These are phyloP conservation scores for Globisporangium cederbergense DNA, from an alignment of 352 stramenopile species.

Conservation along the genomic window DNA sequence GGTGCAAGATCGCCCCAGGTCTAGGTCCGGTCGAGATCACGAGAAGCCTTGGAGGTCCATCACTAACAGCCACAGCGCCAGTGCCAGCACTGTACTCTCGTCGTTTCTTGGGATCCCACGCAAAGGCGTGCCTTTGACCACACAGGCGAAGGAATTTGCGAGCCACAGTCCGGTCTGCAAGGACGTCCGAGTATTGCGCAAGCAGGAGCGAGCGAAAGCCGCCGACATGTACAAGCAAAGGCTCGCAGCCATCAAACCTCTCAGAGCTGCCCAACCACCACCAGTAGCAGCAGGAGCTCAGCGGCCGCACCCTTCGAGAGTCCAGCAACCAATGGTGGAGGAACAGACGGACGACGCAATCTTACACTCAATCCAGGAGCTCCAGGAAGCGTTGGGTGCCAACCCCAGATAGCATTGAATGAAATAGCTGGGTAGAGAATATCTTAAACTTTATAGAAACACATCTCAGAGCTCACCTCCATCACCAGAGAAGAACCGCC, in stretches of 20 bases:
- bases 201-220: constrained; percentile 40
- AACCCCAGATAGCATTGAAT: not conserved
- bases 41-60: not conserved
- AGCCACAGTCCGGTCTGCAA: constrained; percentile 32
- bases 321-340: constrained; percentile 1
- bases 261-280: not conserved
- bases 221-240: constrained; percentile 37
- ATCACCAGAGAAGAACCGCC: too few relatives aligned
- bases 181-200: constrained; percentile 44
- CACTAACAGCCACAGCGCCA: not conserved
- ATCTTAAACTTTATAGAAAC: too few relatives aligned
- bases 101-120: constrained; percentile 38
- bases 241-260: constrained; percentile 22
- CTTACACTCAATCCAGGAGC: constrained; percentile 21
- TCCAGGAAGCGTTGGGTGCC: constrained; percentile 8
- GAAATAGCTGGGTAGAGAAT: too few relatives aligned
- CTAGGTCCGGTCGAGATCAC: constrained; percentile 1
- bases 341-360: constrained; percentile 22
- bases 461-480: too few relatives aligned
- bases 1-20: constrained; percentile 17
- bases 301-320: too few relatives aligned
- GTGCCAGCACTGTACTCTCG: constrained; percentile 4
- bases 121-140: constrained; percentile 42
- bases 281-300: not conserved
- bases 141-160: constrained; percentile 39